These are phyloP conservation scores for Aspergillus bertholletiae DNA, from an alignment of 495 filamentous ascomycete genomes.

Conservation along the genomic window DNA sequence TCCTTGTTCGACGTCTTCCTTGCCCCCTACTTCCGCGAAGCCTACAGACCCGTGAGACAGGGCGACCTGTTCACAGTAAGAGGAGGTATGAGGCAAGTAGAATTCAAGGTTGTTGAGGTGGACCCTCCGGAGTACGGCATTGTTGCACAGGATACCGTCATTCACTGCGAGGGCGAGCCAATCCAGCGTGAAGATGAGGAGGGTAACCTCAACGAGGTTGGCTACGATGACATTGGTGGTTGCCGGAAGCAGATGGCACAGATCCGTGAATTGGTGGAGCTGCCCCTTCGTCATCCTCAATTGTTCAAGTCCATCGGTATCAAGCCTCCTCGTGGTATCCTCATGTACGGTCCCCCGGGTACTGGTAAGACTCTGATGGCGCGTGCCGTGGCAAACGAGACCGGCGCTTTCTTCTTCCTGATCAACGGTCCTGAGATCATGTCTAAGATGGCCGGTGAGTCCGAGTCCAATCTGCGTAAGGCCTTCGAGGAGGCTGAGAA, in stretches of 20 bases:
- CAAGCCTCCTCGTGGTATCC: slow-evolving; percentile 97
- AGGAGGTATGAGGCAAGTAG: slow-evolving; percentile 96
- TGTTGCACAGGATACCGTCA: slow-evolving; percentile 96
- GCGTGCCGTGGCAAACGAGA: slow-evolving; percentile 97
- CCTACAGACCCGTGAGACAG: slow-evolving; percentile 93
- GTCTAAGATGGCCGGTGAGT: slow-evolving; percentile 99
- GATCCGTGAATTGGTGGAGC: slow-evolving; percentile 96
- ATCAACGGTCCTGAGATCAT: slow-evolving; percentile 99
- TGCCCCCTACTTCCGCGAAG: slow-evolving; percentile 98
- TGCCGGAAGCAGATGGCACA: slow-evolving; percentile 99
- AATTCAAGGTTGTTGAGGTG: slow-evolving; percentile 99
- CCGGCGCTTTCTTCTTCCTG: slow-evolving; percentile 97
- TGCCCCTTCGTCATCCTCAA: slow-evolving; percentile 93
- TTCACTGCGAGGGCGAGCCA: slow-evolving; percentile 97
- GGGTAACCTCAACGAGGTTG: slow-evolving; percentile 97
- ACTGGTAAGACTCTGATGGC: slow-evolving; percentile 99
- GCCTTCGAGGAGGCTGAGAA: slow-evolving; percentile 99
- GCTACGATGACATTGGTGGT: slow-evolving; percentile 98
- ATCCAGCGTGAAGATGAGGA: slow-evolving; percentile 99
- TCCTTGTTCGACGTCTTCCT: slow-evolving; percentile 99
- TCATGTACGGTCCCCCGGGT: slow-evolving; percentile 96
- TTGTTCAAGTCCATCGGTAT: slow-evolving; percentile 99
- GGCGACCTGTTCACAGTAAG: slow-evolving; percentile 96
- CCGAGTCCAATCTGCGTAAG: slow-evolving; percentile 94
- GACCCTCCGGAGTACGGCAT: slow-evolving; percentile 98